phyloP scores from a whole-genome alignment of 2,329 filamentous ascomycete genomes.

The Cadophora luteo-olivacea region DNA sequence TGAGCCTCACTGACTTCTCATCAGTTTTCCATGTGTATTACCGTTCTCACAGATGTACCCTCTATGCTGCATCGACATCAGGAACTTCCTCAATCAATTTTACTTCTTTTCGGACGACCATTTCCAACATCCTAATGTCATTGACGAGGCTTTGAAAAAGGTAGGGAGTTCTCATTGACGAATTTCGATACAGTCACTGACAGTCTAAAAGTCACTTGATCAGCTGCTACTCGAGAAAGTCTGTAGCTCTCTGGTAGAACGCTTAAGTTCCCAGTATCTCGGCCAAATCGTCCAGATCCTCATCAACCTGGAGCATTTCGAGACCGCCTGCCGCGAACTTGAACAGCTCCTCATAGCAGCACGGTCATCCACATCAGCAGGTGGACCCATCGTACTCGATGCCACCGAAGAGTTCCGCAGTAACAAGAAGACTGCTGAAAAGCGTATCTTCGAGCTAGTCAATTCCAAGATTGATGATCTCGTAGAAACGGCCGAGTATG shows the following conservation, averaged over 20 bases:
- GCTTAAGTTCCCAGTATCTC: conserved; percentile 89
- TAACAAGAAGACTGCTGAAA: conserved; percentile 95
- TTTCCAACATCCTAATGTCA: conserved; percentile 87
- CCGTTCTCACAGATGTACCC: conserved; percentile 99
- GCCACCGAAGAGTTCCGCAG: conserved; percentile 87
- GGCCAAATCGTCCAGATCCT: conserved; percentile 98
- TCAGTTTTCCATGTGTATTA: conserved; percentile 88
- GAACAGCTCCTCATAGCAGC: conserved; percentile 86
- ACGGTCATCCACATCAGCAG: conserved; percentile 80
- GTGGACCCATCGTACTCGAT: conserved; percentile 77
- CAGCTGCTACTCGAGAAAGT: conserved; percentile 93
- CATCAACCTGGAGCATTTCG: conserved; percentile 97
- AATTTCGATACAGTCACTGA: not conserved
- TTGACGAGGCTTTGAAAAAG: conserved; percentile 88
- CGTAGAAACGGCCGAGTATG: conserved; percentile 95
- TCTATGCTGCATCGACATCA: conserved; percentile 95
- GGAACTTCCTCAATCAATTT: conserved; percentile 97
- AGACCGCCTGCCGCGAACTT: conserved; percentile 88
- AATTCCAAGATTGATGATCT: conserved; percentile 99
- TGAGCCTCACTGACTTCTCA: conserved; percentile 12
- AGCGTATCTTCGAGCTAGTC: conserved; percentile 97
- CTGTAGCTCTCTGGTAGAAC: conserved; percentile 86
- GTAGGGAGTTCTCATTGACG: conserved; percentile 48
- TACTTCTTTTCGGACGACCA: conserved; percentile 98
- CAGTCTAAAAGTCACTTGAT: conserved; percentile 75